Base-by-base conservation (phyloP, 164 flowering plant species). In the Protea cynaroides region DNA sequence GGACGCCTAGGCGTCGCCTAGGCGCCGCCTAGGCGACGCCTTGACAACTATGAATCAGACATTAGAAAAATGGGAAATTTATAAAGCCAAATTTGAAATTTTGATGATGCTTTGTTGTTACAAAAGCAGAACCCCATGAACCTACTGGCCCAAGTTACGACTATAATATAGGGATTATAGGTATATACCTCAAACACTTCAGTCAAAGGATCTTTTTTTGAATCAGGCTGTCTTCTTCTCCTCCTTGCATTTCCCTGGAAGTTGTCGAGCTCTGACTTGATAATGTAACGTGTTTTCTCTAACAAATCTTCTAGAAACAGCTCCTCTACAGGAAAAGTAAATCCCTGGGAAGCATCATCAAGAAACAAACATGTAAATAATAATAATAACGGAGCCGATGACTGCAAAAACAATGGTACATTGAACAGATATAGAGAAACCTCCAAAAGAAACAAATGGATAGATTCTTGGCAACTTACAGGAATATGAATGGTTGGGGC, bases 401-500 rank as follows among this genome's bases (percentile, higher is more conserved):
- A n/a, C n/a, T n/a, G n/a, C n/a, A 34, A 49, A 43, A 46, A 59
- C 58, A 43, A 54, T 29, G 18, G 59, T 34, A 4, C 19, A 24
- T 7, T 5, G 1, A 64, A 21, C 1, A 17, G 53, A 29, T 52
- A 11, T 17, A 59, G 25, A 57, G 25, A 44, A 22, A 51, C 37
- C 61, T 8, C 10, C 6, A 58, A 22, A 59, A 63, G 15, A 54
- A 17, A 10, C 0, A 17, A 40, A 51, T 50, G 62, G 25, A 7
- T 24, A 65, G 70, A 34, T 14, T 21, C 40, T 58, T 55, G 62
- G 21, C 50, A 66, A 64, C 56, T 66, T 84, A 90, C 98, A 69
- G 89, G 93, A 61, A 93, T 90, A 69, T 93, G 96, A 8, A 93
- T 83, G 44, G 83, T 84, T 51, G 91, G 96, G 36, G 97, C 92